Evolutionary conservation across 129 eudicot genomes (phyloP), one percentile per base, ranked within the genome.

Genomic region (Tagetes patula): DNA sequence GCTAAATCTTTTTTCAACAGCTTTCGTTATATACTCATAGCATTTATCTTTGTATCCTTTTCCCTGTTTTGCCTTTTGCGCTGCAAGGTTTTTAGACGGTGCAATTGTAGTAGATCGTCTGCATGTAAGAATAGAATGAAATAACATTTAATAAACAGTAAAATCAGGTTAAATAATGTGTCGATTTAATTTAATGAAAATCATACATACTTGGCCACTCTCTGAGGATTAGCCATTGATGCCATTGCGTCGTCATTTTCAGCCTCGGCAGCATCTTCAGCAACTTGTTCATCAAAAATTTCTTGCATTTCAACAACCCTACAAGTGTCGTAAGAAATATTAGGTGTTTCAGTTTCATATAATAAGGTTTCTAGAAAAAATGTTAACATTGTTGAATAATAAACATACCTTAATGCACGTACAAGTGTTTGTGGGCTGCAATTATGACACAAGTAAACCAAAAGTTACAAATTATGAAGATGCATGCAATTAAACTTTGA

Each of bases 281-380:
- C 96, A 59, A 90, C 80, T 77, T 90, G 97, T 69, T 94, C 81
- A 86, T 90, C 98, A 53, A 94, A 86, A 59, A 89, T 82, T 60
- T 94, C 97, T 82, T 94, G 97, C 98, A 94, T 94, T 82, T 90
- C 97, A 62, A 94, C 93, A 82, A 94, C 97, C 88, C 98, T 94
- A 75, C 20, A 40, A 47, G 56, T 52, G 53, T 39, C n/a, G 34
- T 76, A 56, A 40, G 30, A 30, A 40, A 47, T 47, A 27, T 8
- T 8, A 13, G 45, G 30, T 47, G 14, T 38, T 63, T 54, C 41
- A 14, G 38, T 75, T 69, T 41, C 37, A 27, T 45, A 71, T 6
- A 9, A 34, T 64, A 65, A 42, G 34, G 62, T 33, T 33, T 33
- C 39, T 60, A 40, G 73, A 72, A 54, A 54, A 11, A 49, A 50